Conservation (phyloP, 768 basidiomycete genomes). For the Agrocybe chaxingu region DNA sequence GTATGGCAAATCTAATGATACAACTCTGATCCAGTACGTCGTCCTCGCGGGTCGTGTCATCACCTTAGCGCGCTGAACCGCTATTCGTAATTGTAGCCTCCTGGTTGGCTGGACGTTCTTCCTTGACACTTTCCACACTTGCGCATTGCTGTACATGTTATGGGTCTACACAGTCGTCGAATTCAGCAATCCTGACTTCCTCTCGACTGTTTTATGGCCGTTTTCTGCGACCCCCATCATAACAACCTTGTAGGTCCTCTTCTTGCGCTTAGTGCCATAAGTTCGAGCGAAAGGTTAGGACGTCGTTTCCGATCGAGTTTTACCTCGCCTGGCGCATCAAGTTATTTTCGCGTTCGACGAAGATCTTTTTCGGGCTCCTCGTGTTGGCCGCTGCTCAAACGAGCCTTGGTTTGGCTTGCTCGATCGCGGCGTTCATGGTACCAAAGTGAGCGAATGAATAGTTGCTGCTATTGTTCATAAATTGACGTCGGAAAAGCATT, state of each 20-base stretch:
- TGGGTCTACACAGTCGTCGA: conserved; percentile 25
- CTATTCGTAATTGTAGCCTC: conserved; percentile 6
- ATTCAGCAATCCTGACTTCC: conserved; percentile 18
- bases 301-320: conserved; percentile 28
- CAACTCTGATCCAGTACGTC: conserved; percentile 10
- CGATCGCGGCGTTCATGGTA: conserved; percentile 17
- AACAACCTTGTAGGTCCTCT: conserved; percentile 20
- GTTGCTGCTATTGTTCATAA: background rate
- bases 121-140: conserved; percentile 25
- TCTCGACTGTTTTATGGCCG: conserved; percentile 20
- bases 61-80: background rate
- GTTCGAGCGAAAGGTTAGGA: conserved; percentile 12
- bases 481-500: conserved; percentile 12
- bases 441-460: conserved; percentile 15
- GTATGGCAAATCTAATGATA: conserved; percentile 8
- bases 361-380: conserved; percentile 17
- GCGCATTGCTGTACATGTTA: conserved; percentile 22
- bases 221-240: conserved; percentile 26
- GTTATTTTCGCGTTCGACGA: conserved; percentile 18
- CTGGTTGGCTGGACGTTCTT: conserved; percentile 25
- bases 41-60: background rate
- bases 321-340: conserved; percentile 28
- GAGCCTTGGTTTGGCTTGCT: conserved; percentile 20
- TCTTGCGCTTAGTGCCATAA: background rate
- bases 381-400: conserved; percentile 20